Base-by-base conservation (phyloP, 345 rosid species). In the Limnanthes douglasii region DNA sequence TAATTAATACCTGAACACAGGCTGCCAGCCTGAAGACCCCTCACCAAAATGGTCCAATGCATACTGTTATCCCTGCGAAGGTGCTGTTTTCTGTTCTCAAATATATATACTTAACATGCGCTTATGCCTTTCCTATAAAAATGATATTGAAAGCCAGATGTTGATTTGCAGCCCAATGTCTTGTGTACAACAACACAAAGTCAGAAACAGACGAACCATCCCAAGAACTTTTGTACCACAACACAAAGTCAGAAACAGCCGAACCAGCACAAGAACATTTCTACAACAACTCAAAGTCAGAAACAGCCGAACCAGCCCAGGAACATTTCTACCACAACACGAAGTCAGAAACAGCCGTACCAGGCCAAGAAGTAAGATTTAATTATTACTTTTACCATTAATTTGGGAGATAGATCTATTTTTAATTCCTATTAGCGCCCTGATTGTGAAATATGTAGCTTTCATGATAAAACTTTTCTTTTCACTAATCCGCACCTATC, bases 221-320 rank as follows among this genome's bases (percentile, higher is more conserved):
- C 34, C 38, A 51, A 50, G 29, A 45, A 52, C 18, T 18, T 37
- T 46, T 30, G 16, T 30, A 37, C 43, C 25, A 44, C 65, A 42
- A 34, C 50, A 29, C 57, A 31, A 26, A 56, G 38, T 17, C 24
- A 18, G 26, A 61, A 34, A 48, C 66, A n/a, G n/a, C n/a, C n/a
- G n/a, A n/a, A n/a, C n/a, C 77, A 80, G 95, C 58, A 35, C 38
- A 51, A 50, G 29, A 45, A 52, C 18, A 15, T 37, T 46, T 30
- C 15, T 30, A 37, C 43, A 22, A 44, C 65, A 42, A 34, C 50
- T 25, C 57, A 31, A 26, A 56, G 38, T 17, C 24, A 18, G 26
- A 61, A 34, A 48, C 66, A n/a, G n/a, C n/a, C n/a, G n/a, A n/a
- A n/a, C n/a, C 77, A 80, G 95, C 58, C 34, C 38, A 51, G 49